phyloP scores from a whole-genome alignment of 140 eudicot species.

The Senecio squalidus region DNA sequence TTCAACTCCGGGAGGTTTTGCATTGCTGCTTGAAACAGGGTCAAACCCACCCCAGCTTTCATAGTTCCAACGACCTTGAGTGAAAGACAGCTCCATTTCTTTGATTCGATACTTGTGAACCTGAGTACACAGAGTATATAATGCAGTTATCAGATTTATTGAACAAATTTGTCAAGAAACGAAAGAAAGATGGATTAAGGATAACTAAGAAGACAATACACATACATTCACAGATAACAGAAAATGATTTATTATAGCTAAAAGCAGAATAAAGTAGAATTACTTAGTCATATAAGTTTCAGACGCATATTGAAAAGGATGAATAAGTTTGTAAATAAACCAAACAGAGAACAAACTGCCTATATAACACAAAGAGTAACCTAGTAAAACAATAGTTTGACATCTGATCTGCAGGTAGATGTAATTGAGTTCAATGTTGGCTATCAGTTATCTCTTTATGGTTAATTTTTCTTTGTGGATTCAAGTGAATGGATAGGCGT shows the following conservation, averaged over 20 bases:
- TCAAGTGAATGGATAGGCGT: background rate
- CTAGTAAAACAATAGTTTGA: background rate
- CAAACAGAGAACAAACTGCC: background rate
- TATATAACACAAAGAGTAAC: background rate
- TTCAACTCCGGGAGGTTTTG: conserved; percentile 99
- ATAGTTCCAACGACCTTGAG: conserved; percentile 98
- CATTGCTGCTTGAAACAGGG: conserved; percentile 71
- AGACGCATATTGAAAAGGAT: background rate
- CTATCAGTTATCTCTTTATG: background rate
- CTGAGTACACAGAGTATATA: conserved; percentile 37
- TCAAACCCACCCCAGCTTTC: conserved; percentile 98
- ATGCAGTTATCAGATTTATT: conserved; percentile 8
- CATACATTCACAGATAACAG: background rate
- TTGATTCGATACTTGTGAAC: conserved; percentile 70
- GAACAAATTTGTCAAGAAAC: background rate
- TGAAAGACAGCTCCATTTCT: conserved; percentile 94
- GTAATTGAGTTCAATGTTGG: background rate
- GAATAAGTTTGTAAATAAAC: background rate
- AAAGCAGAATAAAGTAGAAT: too few relatives aligned
- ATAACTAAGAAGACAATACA: conserved; percentile 1
- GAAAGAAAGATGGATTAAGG: background rate
- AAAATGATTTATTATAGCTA: background rate
- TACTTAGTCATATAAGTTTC: background rate
- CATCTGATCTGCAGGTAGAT: background rate
- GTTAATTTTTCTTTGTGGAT: background rate